Conservation (phyloP, 2,329 filamentous ascomycete genomes). For the Fusarium papillatum region DNA sequence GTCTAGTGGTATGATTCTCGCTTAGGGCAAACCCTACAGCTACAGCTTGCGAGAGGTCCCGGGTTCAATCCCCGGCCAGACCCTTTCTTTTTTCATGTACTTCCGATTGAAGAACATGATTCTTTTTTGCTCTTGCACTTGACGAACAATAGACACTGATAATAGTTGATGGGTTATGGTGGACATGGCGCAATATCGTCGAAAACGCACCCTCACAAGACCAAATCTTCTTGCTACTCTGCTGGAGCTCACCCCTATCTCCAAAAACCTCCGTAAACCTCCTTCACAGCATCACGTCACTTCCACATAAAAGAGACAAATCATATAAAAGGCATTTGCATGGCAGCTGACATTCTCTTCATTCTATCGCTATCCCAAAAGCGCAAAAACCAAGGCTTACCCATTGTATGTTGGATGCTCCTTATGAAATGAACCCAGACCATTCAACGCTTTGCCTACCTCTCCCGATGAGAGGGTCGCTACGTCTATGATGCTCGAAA, state of each 20-base stretch:
- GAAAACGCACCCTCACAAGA: neutral
- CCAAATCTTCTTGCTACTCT: too few species aligned
- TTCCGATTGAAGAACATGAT: too few species aligned
- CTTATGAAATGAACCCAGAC: neutral
- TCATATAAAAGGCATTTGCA: neutral
- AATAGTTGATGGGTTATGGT: neutral
- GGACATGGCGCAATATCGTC: neutral
- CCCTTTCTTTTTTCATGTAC: slow-evolving; percentile 36
- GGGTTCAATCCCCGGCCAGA: slow-evolving; percentile 62
- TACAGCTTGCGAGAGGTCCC: slow-evolving; percentile 58
- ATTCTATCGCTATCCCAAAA: slow-evolving; percentile 28
- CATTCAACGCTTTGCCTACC: slow-evolving; percentile 13
- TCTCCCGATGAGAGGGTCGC: slow-evolving; percentile 3
- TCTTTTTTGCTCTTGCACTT: neutral
- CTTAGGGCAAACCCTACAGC: slow-evolving; percentile 1
- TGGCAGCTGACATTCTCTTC: slow-evolving; percentile 11
- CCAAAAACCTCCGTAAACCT: neutral
- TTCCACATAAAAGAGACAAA: neutral
- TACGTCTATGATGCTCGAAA: slow-evolving; percentile 12
- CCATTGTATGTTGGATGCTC: slow-evolving; percentile 7
- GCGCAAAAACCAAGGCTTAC: slow-evolving; percentile 9
- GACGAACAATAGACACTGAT: neutral
- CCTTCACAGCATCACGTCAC: neutral
- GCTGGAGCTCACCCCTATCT: neutral
- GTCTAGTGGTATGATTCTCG: slow-evolving; percentile 4